Conservation (phyloP, 169 alveolate species). For the Eimeria tenella region DNA sequence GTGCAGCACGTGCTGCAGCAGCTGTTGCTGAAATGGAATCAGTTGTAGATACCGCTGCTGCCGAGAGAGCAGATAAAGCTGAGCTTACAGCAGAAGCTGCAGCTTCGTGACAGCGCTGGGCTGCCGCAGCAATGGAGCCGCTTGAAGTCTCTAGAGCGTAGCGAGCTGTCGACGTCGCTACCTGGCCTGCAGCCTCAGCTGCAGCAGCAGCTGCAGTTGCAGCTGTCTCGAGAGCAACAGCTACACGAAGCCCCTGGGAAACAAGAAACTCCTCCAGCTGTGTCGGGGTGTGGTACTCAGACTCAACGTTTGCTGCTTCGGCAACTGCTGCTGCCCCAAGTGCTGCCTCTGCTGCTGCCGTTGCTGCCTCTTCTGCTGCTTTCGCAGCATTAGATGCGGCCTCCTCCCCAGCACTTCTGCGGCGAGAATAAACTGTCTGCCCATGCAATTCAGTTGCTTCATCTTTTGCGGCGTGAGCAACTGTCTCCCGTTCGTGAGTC, state of each 20-base stretch:
- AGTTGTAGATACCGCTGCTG: constrained; percentile 30
- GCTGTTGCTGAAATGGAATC: constrained; percentile 42
- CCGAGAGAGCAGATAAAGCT: constrained; percentile 48
- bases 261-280: constrained; percentile 43
- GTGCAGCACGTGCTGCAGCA: constrained; percentile 67
- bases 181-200: constrained; percentile 56
- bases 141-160: constrained; percentile 47
- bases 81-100: constrained; percentile 53
- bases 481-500: background rate
- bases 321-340: constrained; percentile 51
- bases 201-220: constrained; percentile 65
- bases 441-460: background rate
- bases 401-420: constrained; percentile 1
- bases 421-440: background rate
- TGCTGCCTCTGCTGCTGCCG: constrained; percentile 60
- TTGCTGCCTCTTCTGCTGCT: constrained; percentile 32
- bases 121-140: constrained; percentile 30
- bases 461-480: background rate
- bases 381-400: constrained; percentile 27
- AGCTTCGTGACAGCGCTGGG: constrained; percentile 46
- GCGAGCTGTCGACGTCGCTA: constrained; percentile 31
- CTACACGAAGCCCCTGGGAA: constrained; percentile 51
- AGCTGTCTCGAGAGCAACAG: constrained; percentile 38
- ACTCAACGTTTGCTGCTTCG: constrained; percentile 8
- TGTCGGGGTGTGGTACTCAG: background rate